Evolutionary conservation across 169 alveolate species (phyloP).

Genomic region (Besnoitia besnoiti): DNA sequence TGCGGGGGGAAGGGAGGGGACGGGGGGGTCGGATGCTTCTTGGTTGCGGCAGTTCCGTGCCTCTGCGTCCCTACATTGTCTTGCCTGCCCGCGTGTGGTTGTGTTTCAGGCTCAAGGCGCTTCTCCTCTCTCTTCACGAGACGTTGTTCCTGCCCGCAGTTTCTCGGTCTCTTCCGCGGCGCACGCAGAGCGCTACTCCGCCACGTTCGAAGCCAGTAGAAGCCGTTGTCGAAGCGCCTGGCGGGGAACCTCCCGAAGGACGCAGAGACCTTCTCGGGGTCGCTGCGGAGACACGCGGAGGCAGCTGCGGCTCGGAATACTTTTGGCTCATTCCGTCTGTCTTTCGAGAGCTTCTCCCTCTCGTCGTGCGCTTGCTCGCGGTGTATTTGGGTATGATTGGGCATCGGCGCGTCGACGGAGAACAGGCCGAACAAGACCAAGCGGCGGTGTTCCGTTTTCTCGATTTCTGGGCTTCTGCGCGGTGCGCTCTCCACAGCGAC

Average conservation of each 20-base stretch:
- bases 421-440: not conserved
- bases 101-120: not conserved
- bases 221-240: no score
- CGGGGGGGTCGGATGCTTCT: no score
- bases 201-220: not conserved
- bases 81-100: no score
- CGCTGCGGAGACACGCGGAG: not conserved
- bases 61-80: no score
- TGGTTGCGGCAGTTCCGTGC: no score
- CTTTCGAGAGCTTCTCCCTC: not conserved
- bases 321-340: not conserved
- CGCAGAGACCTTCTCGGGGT: not conserved
- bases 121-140: not conserved
- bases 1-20: no score
- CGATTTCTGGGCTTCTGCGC: constrained; percentile 24
- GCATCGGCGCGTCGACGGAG: not conserved
- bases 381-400: not conserved
- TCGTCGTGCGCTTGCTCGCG: not conserved
- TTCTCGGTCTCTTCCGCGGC: no score
- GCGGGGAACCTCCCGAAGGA: no score
- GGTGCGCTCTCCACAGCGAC: not conserved
- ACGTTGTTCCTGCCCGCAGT: not conserved
- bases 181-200: not conserved
- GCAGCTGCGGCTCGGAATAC: not conserved
- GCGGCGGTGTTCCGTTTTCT: not conserved